A percentile compares a stretch with the other conserved stretches of the same genome.
Evolutionary conservation across 352 stramenopile species (phyloP).

Genomic region (Phytopythium mirpurense): DNA sequence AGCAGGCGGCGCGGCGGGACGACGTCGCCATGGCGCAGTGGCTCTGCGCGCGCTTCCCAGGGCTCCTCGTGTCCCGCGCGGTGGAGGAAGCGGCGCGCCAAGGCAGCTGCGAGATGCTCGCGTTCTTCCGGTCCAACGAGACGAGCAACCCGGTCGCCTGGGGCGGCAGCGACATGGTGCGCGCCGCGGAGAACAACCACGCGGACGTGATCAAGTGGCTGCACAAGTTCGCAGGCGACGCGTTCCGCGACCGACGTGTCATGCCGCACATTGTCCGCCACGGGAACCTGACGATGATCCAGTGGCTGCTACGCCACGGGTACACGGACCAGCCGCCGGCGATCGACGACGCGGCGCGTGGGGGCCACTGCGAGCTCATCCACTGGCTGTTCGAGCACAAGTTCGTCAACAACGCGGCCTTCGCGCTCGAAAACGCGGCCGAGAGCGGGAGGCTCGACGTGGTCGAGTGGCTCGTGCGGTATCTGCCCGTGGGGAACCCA

Average conservation of each 20-base stretch:
- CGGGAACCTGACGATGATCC: slow-evolving; percentile 16
- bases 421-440: slow-evolving; percentile 28
- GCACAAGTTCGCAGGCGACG: slow-evolving; percentile 16
- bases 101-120: not conserved
- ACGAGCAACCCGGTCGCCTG: slow-evolving; percentile 16
- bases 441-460: slow-evolving; percentile 30
- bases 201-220: slow-evolving; percentile 16
- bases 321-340: slow-evolving; percentile 23
- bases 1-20: slow-evolving; percentile 10
- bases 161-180: slow-evolving; percentile 19
- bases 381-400: slow-evolving; percentile 23
- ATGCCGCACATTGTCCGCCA: slow-evolving; percentile 13
- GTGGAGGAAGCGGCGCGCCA: slow-evolving; percentile 16
- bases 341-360: slow-evolving; percentile 23
- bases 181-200: slow-evolving; percentile 18
- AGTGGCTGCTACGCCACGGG: slow-evolving; percentile 20
- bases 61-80: slow-evolving; percentile 10
- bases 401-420: slow-evolving; percentile 19
- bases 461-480: slow-evolving; percentile 25
- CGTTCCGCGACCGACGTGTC: slow-evolving; percentile 8
- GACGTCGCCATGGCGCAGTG: slow-evolving; percentile 16
- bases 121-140: slow-evolving; percentile 6
- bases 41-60: slow-evolving; percentile 19
- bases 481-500: slow-evolving; percentile 22
- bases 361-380: slow-evolving; percentile 17